Conservation (phyloP, 345 rosid species). For the Citrus reticulata region DNA sequence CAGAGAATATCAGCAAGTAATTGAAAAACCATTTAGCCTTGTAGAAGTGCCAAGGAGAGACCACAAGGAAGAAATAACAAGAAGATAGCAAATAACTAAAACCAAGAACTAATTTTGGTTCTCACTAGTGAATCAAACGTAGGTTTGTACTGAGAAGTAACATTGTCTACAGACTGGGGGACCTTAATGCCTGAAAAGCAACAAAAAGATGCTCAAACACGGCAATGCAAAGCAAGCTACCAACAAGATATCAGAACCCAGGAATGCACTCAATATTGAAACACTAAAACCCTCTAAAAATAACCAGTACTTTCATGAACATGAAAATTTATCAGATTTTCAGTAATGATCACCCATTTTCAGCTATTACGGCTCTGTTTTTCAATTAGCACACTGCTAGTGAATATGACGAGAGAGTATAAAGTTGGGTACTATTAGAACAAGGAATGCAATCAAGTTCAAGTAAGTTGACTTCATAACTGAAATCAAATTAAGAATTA, state of each 20-base stretch:
- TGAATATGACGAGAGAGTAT: no score
- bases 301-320: neutral
- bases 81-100: neutral
- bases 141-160: slow-evolving; percentile 80
- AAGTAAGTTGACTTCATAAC: no score
- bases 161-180: slow-evolving; percentile 73
- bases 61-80: neutral
- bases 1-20: neutral
- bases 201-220: neutral
- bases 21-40: neutral
- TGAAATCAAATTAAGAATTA: no score
- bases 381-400: no score
- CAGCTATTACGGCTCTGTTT: no score
- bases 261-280: neutral
- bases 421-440: no score
- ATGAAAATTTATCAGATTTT: neutral
- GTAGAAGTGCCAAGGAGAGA: neutral
- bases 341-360: neutral
- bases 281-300: neutral
- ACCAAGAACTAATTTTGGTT: neutral
- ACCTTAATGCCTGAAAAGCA: slow-evolving; percentile 53
- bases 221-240: neutral
- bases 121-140: slow-evolving; percentile 78
- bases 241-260: neutral
- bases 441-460: no score